phyloP scores from a whole-genome alignment of 2,329 filamentous ascomycete species.

The Simplicillium aogashimaense region DNA sequence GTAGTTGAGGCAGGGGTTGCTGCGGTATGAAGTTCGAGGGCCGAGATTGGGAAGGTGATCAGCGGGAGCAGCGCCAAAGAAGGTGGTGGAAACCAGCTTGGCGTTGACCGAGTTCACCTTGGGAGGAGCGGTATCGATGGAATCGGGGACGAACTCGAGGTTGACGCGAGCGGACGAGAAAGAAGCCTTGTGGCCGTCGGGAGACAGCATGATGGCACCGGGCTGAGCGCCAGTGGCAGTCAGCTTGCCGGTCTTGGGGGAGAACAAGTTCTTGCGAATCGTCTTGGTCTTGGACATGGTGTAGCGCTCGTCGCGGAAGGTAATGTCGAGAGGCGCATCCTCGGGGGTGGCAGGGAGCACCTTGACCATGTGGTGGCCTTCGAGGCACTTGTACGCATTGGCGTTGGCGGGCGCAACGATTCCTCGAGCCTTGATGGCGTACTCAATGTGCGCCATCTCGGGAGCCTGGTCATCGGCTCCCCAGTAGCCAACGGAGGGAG shows the following conservation, averaged over 20 bases:
- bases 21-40: slow-evolving; percentile 27
- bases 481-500: slow-evolving; percentile 43
- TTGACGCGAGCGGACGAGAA: slow-evolving; percentile 32
- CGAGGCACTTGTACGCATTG: slow-evolving; percentile 23
- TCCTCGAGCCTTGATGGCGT: slow-evolving; percentile 38
- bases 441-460: slow-evolving; percentile 43
- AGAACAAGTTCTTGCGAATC: slow-evolving; percentile 41
- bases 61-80: slow-evolving; percentile 37
- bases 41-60: slow-evolving; percentile 39
- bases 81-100: slow-evolving; percentile 43
- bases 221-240: slow-evolving; percentile 36
- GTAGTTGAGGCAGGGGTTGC: slow-evolving; percentile 35
- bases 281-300: slow-evolving; percentile 39
- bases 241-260: slow-evolving; percentile 38
- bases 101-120: slow-evolving; percentile 36
- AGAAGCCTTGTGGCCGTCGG: slow-evolving; percentile 34
- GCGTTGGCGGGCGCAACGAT: slow-evolving; percentile 11
- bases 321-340: slow-evolving; percentile 40
- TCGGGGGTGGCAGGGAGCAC: slow-evolving; percentile 41
- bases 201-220: slow-evolving; percentile 35
- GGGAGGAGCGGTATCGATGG: slow-evolving; percentile 32
- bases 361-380: slow-evolving; percentile 34
- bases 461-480: slow-evolving; percentile 44
- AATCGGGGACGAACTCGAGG: slow-evolving; percentile 36
- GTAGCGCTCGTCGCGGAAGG: slow-evolving; percentile 37